Conservation (phyloP, 164 flowering plant genomes). For the Vitis labrusca region DNA sequence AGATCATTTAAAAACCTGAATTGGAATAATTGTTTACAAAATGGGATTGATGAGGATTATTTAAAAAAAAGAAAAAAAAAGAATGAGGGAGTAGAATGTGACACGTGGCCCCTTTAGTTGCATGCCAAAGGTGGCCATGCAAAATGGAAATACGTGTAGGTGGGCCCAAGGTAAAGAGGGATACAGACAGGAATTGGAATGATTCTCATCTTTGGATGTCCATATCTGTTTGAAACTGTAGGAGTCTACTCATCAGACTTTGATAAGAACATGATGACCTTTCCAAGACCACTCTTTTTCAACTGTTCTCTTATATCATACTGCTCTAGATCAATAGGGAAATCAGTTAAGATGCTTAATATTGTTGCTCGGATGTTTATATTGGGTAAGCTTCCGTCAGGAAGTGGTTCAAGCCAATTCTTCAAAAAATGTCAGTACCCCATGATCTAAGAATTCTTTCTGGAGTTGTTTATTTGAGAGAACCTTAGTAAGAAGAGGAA, state of each 20-base stretch:
- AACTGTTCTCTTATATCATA: constrained; percentile 80
- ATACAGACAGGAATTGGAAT: too few species aligned
- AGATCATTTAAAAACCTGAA: too few species aligned
- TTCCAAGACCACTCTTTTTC: constrained; percentile 91
- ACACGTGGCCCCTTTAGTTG: too few species aligned
- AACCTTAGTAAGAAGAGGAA: constrained; percentile 86
- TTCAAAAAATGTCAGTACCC: constrained; percentile 71
- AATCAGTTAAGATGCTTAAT: constrained; percentile 75
- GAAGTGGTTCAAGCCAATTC: constrained; percentile 97
- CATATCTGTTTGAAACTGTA: too few species aligned
- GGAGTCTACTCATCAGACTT: constrained; percentile 88
- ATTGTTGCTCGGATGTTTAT: constrained; percentile 82
- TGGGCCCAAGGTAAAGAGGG: too few species aligned
- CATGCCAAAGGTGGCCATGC: too few species aligned
- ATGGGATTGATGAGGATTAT: too few species aligned
- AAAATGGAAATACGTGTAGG: too few species aligned
- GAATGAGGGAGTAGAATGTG: too few species aligned
- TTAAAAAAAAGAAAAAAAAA: too few species aligned
- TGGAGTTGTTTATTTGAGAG: constrained; percentile 96
- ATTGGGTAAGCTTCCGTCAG: constrained; percentile 96
- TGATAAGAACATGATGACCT: constrained; percentile 96
- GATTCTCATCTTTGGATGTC: too few species aligned
- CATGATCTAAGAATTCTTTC: constrained; percentile 90
- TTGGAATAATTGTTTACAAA: too few species aligned
- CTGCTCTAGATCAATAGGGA: constrained; percentile 83